Conservation (phyloP, 2,329 filamentous ascomycete genomes). For the Ophiostoma sp. region DNA sequence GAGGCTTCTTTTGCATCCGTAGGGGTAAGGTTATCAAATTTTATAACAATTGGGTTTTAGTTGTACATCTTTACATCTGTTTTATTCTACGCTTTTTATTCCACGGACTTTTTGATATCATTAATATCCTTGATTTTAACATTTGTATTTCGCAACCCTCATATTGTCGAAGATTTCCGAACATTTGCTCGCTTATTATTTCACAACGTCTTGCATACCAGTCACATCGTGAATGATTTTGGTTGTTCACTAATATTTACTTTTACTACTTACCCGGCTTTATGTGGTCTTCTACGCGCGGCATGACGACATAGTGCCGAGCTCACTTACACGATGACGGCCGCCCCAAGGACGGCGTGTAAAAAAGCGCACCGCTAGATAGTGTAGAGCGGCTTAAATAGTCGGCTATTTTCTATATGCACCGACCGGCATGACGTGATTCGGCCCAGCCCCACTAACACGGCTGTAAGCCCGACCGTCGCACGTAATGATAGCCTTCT, state of each 20-base stretch:
- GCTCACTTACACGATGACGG: slow-evolving; percentile 1
- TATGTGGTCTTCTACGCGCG: not conserved
- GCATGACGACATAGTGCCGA: slow-evolving; percentile 13
- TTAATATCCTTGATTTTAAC: not conserved
- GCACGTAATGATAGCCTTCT: slow-evolving; percentile 7
- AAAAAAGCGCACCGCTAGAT: slow-evolving; percentile 2
- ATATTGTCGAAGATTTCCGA: too few relatives aligned
- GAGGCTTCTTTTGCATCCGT: too few relatives aligned
- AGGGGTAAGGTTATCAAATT: not conserved
- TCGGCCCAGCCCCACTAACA: slow-evolving; percentile 6
- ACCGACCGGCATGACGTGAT: slow-evolving; percentile 17
- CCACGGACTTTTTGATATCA: not conserved
- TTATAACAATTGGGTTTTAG: not conserved
- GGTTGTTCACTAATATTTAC: not conserved
- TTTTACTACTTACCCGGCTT: not conserved
- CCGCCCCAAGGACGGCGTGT: not conserved
- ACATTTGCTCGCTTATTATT: not conserved
- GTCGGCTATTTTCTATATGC: slow-evolving; percentile 3
- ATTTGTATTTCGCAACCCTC: not conserved
- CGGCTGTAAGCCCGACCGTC: slow-evolving; percentile 8
- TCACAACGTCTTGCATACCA: too few relatives aligned
- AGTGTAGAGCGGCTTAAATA: slow-evolving; percentile 8
- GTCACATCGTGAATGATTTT: not conserved
- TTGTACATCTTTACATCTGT: not conserved
- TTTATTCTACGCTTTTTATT: not conserved